Conservation (phyloP, 257 asterid species). For the Lantana camara region DNA sequence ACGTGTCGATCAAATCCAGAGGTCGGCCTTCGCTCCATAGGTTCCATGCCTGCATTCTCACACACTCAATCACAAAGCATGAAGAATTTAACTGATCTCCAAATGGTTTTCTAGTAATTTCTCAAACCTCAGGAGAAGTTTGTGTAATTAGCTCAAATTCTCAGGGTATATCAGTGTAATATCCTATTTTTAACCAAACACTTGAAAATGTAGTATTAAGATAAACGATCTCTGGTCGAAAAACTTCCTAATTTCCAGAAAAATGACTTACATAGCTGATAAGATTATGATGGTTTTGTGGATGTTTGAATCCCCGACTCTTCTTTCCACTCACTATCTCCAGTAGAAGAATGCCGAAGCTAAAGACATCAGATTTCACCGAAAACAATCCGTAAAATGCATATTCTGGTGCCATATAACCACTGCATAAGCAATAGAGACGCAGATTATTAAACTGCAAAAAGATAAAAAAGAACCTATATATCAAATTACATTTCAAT, state of each 20-base stretch:
- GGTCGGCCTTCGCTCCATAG: slow-evolving; percentile 36
- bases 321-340: slow-evolving; percentile 32
- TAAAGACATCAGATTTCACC: slow-evolving; percentile 25
- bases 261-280: neutral
- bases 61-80: slow-evolving; percentile 7
- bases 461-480: neutral
- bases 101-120: too few relatives aligned
- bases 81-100: neutral
- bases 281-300: neutral
- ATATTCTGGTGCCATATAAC: slow-evolving; percentile 23
- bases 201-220: too few relatives aligned
- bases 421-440: neutral
- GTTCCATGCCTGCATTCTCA: slow-evolving; percentile 32
- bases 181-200: too few relatives aligned
- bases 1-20: slow-evolving; percentile 23
- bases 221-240: too few relatives aligned
- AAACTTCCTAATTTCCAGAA: too few relatives aligned
- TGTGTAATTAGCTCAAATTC: too few relatives aligned
- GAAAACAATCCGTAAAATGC: slow-evolving; percentile 19
- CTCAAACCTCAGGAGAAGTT: too few relatives aligned
- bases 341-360: slow-evolving; percentile 26
- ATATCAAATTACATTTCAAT: neutral
- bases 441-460: neutral
- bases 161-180: too few relatives aligned
- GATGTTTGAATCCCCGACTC: slow-evolving; percentile 11